These are phyloP conservation scores for Pyronema domesticum DNA, from an alignment of 495 filamentous ascomycete genomes.

Conservation along the genomic window DNA sequence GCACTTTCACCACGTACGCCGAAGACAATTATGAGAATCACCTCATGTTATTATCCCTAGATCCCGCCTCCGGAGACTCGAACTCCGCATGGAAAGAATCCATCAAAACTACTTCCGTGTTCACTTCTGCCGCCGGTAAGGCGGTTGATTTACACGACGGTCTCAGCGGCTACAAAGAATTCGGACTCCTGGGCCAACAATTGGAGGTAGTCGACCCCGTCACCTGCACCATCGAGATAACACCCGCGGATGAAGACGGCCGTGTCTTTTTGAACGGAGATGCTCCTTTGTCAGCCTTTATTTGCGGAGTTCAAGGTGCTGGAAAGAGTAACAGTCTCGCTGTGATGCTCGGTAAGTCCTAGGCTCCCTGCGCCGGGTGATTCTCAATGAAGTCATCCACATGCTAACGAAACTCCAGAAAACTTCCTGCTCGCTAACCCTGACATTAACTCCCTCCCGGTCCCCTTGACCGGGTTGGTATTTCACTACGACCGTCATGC, in stretches of 20 bases:
- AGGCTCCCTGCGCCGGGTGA: background rate
- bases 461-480: slow-evolving; percentile 12
- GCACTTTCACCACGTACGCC: too few relatives aligned
- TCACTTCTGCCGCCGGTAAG: slow-evolving; percentile 12
- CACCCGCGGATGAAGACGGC: background rate
- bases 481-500: slow-evolving; percentile 15
- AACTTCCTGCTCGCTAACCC: slow-evolving; percentile 12
- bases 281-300: slow-evolving; percentile 30
- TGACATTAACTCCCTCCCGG: slow-evolving; percentile 4
- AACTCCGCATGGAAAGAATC: slow-evolving; percentile 2
- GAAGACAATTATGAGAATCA: too few relatives aligned
- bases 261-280: slow-evolving; percentile 11
- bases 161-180: slow-evolving; percentile 1
- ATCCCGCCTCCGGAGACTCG: too few relatives aligned
- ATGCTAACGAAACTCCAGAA: slow-evolving; percentile 1
- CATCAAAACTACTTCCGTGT: slow-evolving; percentile 13
- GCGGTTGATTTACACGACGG: slow-evolving; percentile 3
- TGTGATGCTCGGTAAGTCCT: background rate
- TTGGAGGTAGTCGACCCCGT: slow-evolving; percentile 11
- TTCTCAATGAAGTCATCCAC: background rate
- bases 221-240: background rate
- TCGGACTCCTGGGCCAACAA: slow-evolving; percentile 13
- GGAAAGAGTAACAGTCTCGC: slow-evolving; percentile 44
- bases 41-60: too few relatives aligned
- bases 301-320: slow-evolving; percentile 59